phyloP scores from a whole-genome alignment of 1,284 basidiomycete genomes.

The Pisolithus thermaeus region DNA sequence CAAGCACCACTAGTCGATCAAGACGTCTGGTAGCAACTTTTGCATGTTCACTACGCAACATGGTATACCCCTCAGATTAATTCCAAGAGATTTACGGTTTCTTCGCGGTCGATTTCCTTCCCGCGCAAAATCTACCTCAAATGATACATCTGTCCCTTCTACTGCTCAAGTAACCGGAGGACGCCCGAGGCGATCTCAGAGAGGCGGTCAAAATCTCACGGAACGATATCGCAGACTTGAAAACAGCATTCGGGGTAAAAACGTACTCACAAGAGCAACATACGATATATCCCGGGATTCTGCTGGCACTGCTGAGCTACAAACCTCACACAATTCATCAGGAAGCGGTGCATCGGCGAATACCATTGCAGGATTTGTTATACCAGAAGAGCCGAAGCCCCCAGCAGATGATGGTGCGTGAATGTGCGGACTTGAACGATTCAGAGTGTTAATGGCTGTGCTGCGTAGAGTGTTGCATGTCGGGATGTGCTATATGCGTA shows the following conservation, averaged over 20 bases:
- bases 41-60: too few species aligned
- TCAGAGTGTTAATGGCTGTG: neutral
- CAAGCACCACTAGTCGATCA: too few species aligned
- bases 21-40: too few species aligned
- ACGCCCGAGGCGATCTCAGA: neutral
- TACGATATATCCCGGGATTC: conserved; percentile 14
- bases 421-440: neutral
- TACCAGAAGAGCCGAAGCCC: conserved; percentile 55
- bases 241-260: conserved; percentile 44
- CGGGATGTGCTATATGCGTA: conserved; percentile 84
- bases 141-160: too few species aligned
- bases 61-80: too few species aligned
- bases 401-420: conserved; percentile 61
- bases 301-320: conserved; percentile 2
- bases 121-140: too few species aligned
- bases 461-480: conserved; percentile 82
- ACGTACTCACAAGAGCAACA: conserved; percentile 31
- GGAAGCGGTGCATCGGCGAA: conserved; percentile 9
- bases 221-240: conserved; percentile 52
- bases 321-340: neutral
- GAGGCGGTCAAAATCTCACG: conserved; percentile 44
- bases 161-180: too few species aligned
- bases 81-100: too few species aligned
- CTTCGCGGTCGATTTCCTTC: too few species aligned
- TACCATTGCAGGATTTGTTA: conserved; percentile 41